Conservation (phyloP, 2,329 filamentous ascomycete species). For the Sordariomycetes sp. region DNA sequence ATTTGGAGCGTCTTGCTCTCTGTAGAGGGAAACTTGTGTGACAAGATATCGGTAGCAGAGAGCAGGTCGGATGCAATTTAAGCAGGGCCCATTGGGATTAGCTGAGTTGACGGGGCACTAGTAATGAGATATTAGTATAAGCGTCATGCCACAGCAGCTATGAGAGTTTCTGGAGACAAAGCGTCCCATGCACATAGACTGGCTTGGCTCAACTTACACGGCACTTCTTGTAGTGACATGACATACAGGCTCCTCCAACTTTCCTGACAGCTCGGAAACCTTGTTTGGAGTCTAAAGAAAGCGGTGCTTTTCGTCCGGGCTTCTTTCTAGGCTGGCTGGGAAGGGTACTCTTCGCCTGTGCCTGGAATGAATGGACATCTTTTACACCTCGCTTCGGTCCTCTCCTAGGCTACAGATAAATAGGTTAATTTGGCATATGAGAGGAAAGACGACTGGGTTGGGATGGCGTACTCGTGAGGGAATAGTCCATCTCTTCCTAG, state of each 20-base stretch:
- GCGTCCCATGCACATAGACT: neutral
- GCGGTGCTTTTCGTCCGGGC: neutral
- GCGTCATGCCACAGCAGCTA: neutral
- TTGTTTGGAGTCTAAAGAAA: neutral
- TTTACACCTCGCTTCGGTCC: neutral
- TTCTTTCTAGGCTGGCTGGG: neutral
- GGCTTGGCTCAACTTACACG: neutral
- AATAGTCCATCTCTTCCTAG: neutral
- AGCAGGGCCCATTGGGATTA: neutral
- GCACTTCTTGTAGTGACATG: conserved; percentile 4
- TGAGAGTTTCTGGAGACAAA: neutral
- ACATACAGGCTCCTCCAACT: neutral
- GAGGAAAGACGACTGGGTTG: neutral
- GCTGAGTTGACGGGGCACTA: neutral
- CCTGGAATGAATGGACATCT: neutral
- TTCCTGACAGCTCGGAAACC: neutral
- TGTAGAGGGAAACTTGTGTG: neutral
- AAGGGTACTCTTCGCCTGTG: neutral
- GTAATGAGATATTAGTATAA: neutral
- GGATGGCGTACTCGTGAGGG: neutral
- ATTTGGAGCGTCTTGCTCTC: conserved; percentile 4
- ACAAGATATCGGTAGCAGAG: conserved; percentile 3
- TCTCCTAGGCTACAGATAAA: neutral
- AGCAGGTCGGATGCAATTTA: neutral
- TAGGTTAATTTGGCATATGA: neutral